Evolutionary conservation across 495 filamentous ascomycete species (phyloP).

Genomic region (Haplographium delicatum): DNA sequence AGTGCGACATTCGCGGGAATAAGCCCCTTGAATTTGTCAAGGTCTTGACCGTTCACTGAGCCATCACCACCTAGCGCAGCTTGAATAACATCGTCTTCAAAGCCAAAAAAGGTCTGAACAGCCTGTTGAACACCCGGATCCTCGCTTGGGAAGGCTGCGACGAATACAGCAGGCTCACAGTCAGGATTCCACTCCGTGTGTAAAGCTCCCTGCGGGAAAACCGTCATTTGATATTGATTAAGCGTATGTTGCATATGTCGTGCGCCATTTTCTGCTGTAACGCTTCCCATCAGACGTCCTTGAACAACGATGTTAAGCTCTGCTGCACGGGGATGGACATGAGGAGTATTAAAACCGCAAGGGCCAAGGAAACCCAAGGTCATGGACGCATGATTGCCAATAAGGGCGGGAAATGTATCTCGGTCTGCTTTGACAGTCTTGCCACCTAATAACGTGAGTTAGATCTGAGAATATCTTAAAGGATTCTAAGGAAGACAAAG

Average conservation of each 20-base stretch:
- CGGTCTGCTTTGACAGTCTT: conserved; percentile 26
- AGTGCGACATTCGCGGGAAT: conserved; percentile 28
- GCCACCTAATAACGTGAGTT: too few relatives aligned
- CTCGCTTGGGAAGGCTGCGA: conserved; percentile 35
- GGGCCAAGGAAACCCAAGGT: conserved; percentile 32
- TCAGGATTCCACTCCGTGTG: conserved; percentile 42
- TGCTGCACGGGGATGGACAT: conserved; percentile 41
- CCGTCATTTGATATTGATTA: conserved; percentile 30
- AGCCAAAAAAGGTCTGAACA: conserved; percentile 25
- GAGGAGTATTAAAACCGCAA: conserved; percentile 40
- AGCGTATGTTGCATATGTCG: conserved; percentile 25
- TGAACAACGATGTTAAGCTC: conserved; percentile 35
- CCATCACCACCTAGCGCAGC: conserved; percentile 20
- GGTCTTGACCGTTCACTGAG: conserved; percentile 25
- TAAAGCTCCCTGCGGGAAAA: conserved; percentile 36
- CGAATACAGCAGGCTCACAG: conserved; percentile 34
- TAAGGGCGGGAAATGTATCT: conserved; percentile 36
- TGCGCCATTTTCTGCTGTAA: conserved; percentile 34
- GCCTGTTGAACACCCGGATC: conserved; percentile 33
- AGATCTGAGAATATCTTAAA: too few relatives aligned
- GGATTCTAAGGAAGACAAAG: too few relatives aligned
- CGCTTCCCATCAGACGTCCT: conserved; percentile 28
- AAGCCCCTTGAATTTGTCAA: conserved; percentile 26
- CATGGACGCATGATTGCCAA: conserved; percentile 28
- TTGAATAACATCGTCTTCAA: conserved; percentile 28